Base-by-base conservation (phyloP, 2,329 filamentous ascomycete genomes). In the Elsinoe perseae region DNA sequence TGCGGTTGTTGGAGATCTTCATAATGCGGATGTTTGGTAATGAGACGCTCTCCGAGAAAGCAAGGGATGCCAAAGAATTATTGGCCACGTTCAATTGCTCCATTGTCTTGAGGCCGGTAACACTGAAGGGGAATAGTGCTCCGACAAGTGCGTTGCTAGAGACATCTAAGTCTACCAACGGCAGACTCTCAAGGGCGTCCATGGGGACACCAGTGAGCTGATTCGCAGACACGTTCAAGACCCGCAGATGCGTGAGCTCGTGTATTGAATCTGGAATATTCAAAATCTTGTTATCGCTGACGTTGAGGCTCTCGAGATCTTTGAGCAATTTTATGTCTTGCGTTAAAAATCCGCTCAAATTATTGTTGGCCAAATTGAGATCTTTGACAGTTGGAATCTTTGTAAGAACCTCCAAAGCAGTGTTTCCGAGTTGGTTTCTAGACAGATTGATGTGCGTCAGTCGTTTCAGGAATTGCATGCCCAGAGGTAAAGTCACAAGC, bases 141-240 rank as follows among this genome's bases (percentile, higher is more conserved):
- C 87, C 89, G 10, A 77, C 77, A 1, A 97, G 76, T 58, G 83
- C 84, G 69, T 97, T 97, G 69, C 87, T 91, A 32, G 84, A 81
- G 7, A 83, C 84, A 50, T 81, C 76, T 2, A 97, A 72, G 61
- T 95, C 89, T 0, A 80, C 81, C 38, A 96, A 69, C 0, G 88
- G 84, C 50, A 95, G 70, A 10, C 77, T 76, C 10, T 80, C 78
- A 27, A 97, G 74, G 3, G 78, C 75, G 5, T 85, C 80, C 64
- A 92, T 87, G 0, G 87, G 86, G 10, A 96, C 68, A 1, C 77
- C 76, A 50, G 80, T 81, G 25, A 98, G 78, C 54, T 80, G 79
- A 64, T 98, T 98, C 61, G 89, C 82, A 57, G 85, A 83, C 20
- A 96, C 68, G 65, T 95, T 92, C 52, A 97, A 73, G 8, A 87